These are phyloP conservation scores for Neopestalotiopsis clavispora DNA, from an alignment of 2,329 filamentous ascomycete genomes.

Conservation along the genomic window DNA sequence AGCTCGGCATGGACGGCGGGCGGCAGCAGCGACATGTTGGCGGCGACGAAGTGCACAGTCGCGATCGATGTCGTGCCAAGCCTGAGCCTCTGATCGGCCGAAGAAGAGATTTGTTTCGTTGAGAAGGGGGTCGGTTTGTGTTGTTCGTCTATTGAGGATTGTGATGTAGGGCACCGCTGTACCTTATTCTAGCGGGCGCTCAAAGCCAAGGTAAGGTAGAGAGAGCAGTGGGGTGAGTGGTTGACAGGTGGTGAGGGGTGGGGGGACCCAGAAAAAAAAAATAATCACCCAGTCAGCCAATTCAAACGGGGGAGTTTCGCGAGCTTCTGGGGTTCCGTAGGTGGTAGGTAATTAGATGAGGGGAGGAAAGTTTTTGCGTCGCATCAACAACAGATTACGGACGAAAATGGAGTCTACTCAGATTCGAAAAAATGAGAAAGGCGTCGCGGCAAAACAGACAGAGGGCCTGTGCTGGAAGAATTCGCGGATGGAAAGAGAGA, in stretches of 20 bases:
- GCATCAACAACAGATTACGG: neutral
- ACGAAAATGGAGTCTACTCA: neutral
- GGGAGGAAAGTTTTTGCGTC: neutral
- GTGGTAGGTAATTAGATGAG: neutral
- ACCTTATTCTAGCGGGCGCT: neutral
- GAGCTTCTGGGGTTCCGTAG: neutral
- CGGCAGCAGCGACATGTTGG: conserved; percentile 81
- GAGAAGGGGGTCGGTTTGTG: neutral
- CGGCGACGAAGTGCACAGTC: conserved; percentile 1
- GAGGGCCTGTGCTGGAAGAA: neutral
- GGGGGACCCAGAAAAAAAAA: neutral
- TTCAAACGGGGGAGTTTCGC: neutral
- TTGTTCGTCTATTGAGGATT: neutral
- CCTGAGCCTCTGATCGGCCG: neutral
- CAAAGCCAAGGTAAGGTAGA: neutral
- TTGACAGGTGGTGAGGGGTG: conserved; percentile 1
- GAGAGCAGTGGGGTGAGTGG: neutral
- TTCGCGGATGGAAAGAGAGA: neutral
- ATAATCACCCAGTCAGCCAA: neutral
- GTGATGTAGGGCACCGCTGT: conserved; percentile 2
- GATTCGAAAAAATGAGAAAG: neutral
- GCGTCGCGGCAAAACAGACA: neutral
- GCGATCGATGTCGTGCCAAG: conserved; percentile 13
- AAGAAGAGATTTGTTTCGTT: neutral
- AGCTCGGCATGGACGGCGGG: conserved; percentile 85